phyloP scores from a whole-genome alignment of 192 early-diverging fungal genomes.

The Coemansia sp. region DNA sequence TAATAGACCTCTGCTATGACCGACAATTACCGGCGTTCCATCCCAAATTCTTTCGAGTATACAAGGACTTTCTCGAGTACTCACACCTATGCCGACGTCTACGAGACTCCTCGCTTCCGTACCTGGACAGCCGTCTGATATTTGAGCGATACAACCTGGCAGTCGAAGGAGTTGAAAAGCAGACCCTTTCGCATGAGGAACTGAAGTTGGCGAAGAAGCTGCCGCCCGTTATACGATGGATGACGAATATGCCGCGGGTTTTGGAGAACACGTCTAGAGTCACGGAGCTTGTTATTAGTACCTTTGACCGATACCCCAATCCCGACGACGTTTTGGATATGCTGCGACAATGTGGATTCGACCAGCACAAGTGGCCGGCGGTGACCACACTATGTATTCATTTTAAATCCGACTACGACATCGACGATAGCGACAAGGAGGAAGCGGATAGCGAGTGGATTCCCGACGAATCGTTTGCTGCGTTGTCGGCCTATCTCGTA shows the following conservation, averaged over 20 bases:
- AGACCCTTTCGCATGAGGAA: constrained; percentile 18
- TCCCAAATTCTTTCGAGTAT: constrained; percentile 24
- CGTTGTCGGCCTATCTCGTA: constrained; percentile 14
- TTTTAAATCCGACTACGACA: constrained; percentile 29
- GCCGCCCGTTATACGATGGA: constrained; percentile 16
- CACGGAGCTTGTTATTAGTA: constrained; percentile 16
- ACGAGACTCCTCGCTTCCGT: constrained; percentile 13
- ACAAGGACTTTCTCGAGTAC: constrained; percentile 12
- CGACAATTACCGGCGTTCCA: constrained; percentile 6
- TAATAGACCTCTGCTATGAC: constrained; percentile 11
- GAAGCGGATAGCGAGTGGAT: constrained; percentile 22
- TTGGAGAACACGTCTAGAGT: not conserved
- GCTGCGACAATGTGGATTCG: constrained; percentile 15
- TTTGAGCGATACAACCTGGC: constrained; percentile 39
- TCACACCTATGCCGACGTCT: constrained; percentile 20
- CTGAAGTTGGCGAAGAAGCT: constrained; percentile 18
- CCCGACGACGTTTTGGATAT: constrained; percentile 26
- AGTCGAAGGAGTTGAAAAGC: constrained; percentile 14
- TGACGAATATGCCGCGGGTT: constrained; percentile 15
- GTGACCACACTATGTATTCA: constrained; percentile 13
- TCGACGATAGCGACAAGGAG: constrained; percentile 18
- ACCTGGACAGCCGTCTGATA: constrained; percentile 17
- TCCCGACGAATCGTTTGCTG: constrained; percentile 28
- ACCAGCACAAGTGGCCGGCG: constrained; percentile 12
- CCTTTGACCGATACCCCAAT: constrained; percentile 23